These are phyloP conservation scores for Phaeotremella skinneri DNA, from an alignment of 768 basidiomycete species.

Conservation along the genomic window DNA sequence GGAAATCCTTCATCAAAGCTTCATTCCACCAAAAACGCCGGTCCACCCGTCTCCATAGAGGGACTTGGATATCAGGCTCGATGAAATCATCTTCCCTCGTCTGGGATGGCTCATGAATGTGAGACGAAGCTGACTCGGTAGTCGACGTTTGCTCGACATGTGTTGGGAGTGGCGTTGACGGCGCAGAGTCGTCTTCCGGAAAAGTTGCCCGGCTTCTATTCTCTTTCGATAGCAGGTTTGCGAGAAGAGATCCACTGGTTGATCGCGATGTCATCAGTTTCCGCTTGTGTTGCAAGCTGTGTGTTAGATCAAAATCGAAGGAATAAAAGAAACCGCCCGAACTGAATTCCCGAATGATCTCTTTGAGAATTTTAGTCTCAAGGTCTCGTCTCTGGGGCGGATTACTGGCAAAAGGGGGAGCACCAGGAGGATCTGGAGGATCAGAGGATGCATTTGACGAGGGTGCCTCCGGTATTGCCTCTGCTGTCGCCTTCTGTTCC, in stretches of 20 bases:
- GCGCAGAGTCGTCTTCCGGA: constrained; percentile 55
- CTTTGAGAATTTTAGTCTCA: constrained; percentile 76
- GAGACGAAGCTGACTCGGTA: constrained; percentile 34
- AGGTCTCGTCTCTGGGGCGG: constrained; percentile 58
- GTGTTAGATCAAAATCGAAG: constrained; percentile 70
- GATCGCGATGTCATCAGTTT: constrained; percentile 25
- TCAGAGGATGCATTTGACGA: not conserved
- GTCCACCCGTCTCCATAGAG: constrained; percentile 88
- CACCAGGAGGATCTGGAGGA: not conserved
- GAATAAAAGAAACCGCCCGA: constrained; percentile 90
- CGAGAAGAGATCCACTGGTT: constrained; percentile 31
- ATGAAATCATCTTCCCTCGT: constrained; percentile 57
- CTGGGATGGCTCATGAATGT: constrained; percentile 29
- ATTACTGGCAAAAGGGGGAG: constrained; percentile 12
- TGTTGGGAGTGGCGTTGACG: constrained; percentile 67
- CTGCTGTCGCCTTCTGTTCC: not conserved
- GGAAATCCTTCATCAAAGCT: constrained; percentile 74
- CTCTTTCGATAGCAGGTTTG: constrained; percentile 33
- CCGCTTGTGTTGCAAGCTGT: constrained; percentile 44
- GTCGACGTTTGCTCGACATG: constrained; percentile 54
- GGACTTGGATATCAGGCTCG: constrained; percentile 74
- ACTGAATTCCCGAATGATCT: constrained; percentile 71
- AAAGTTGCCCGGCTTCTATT: constrained; percentile 10
- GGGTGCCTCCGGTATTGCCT: not conserved
- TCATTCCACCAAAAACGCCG: constrained; percentile 97